A percentile compares a stretch with the other conserved stretches of the same genome.
phyloP scores from a whole-genome alignment of 1,284 basidiomycete genomes.

The Malassezia arunalokei region DNA sequence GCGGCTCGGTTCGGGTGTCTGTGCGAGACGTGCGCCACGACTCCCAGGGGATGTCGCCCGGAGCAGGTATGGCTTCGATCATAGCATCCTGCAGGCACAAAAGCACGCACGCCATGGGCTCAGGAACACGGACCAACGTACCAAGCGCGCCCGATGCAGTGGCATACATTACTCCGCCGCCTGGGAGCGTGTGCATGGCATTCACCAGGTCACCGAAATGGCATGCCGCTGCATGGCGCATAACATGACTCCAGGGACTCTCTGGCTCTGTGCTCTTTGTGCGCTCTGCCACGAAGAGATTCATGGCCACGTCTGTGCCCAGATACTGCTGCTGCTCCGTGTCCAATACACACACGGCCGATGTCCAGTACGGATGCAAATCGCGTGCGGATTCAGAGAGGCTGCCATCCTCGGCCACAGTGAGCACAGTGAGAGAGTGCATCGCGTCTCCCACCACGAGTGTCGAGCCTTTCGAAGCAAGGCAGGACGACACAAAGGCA shows the following conservation, averaged over 20 bases:
- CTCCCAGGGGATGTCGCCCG: conserved; percentile 21
- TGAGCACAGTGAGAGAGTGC: conserved; percentile 35
- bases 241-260: conserved; percentile 23
- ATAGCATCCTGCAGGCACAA: conserved; percentile 30
- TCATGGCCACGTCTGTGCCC: conserved; percentile 40
- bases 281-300: conserved; percentile 35
- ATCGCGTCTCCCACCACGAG: conserved; percentile 41
- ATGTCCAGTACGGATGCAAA: conserved; percentile 43
- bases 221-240: conserved; percentile 31
- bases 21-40: conserved; percentile 40
- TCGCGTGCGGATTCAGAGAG: conserved; percentile 37
- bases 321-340: conserved; percentile 28
- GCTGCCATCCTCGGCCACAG: conserved; percentile 18
- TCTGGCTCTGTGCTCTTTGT: not conserved
- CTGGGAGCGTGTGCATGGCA: conserved; percentile 15
- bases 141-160: conserved; percentile 37
- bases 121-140: conserved; percentile 20
- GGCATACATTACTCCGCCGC: conserved; percentile 13
- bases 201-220: conserved; percentile 44
- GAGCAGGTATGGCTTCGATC: not conserved
- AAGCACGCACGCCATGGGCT: conserved; percentile 14
- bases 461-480: conserved; percentile 17
- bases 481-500: conserved; percentile 36
- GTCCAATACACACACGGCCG: conserved; percentile 26
- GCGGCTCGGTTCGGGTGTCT: conserved; percentile 32